Evolutionary conservation across 192 early-diverging fungal genomes (phyloP), one percentile per base, ranked within the genome.

Genomic region (Coemansia sp.): DNA sequence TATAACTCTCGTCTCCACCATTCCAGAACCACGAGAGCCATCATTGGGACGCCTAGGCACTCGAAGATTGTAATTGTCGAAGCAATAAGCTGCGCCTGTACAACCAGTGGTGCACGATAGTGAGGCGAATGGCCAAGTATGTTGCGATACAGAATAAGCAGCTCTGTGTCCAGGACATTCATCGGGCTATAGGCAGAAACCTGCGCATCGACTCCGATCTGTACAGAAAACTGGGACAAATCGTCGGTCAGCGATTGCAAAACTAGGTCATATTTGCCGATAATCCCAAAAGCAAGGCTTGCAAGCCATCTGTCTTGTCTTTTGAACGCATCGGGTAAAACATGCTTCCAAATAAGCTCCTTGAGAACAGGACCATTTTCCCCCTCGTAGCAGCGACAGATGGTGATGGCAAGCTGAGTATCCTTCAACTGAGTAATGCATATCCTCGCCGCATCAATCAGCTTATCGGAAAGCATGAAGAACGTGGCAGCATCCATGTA

Each of bases 401-500:
- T 87, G 6, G 92, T 87, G 41, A 98, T 90, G 11, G 97, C 98
- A 18, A 99, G 72, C 83, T 97, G 95, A 26, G 90, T 79, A 71
- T 99, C 98, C 19, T 93, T 88, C 12, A 98, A 75, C 63, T 99
- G 88, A 56, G 93, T 94, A 32, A 98, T 66, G 49, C 96, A 97
- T 8, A 99, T 91, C 72, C 88, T 93, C 5, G 92, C 91, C 4
- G 97, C 96, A 81, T 99, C 98, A 41, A 84, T 82, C n/a, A 97
- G 72, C 37, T 88, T 88, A 52, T 91, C 92, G 1, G 87, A 95
- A 5, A 99, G 85, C 67, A 99, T 69, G 69, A 99, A 99, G 72
- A 99, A 99, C 0, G 96, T 89, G 0, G 92, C 97, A 0, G 97
- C 95, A 72, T 97, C 94, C 46, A 92, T 88, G 69, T 93, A 98